Conservation (phyloP, 805 yeast genomes). For the Wickerhamiella kazuoi region DNA sequence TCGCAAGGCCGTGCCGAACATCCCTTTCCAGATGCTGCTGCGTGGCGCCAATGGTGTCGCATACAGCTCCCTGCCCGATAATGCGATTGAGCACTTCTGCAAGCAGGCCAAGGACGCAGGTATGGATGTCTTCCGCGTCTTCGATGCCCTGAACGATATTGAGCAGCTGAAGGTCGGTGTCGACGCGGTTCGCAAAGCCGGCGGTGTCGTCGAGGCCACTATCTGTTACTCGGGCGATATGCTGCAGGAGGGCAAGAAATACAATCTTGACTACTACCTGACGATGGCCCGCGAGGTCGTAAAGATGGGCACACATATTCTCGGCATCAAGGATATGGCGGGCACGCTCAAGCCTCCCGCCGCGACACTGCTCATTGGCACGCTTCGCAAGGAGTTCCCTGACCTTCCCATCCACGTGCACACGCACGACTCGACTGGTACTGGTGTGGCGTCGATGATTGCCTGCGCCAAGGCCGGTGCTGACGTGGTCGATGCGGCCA, state of each 20-base stretch:
- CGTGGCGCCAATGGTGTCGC: conserved; percentile 99
- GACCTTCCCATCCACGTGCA: conserved; percentile 94
- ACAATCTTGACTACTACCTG: conserved; percentile 80
- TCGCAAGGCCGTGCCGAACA: conserved; percentile 85
- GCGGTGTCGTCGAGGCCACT: conserved; percentile 98
- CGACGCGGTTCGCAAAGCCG: conserved; percentile 93
- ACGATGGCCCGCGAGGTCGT: conserved; percentile 69
- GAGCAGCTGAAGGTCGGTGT: conserved; percentile 96
- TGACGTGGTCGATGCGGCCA: conserved; percentile 93
- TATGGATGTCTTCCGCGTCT: conserved; percentile 94
- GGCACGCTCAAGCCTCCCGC: conserved; percentile 96
- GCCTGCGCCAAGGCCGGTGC: conserved; percentile 94
- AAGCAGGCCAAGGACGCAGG: conserved; percentile 88
- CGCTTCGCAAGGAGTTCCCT: conserved; percentile 75
- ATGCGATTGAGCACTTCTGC: conserved; percentile 95
- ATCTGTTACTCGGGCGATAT: conserved; percentile 98
- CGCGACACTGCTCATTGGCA: conserved; percentile 61
- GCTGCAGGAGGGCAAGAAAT: conserved; percentile 90
- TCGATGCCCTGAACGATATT: conserved; percentile 90
- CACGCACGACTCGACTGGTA: conserved; percentile 98
- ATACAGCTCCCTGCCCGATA: conserved; percentile 92
- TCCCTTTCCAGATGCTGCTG: conserved; percentile 97
- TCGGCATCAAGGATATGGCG: conserved; percentile 99
- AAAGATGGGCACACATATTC: conserved; percentile 83
- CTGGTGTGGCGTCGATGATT: conserved; percentile 94